Base-by-base conservation (phyloP, 345 rosid genomes). In the Linum trigynum region DNA sequence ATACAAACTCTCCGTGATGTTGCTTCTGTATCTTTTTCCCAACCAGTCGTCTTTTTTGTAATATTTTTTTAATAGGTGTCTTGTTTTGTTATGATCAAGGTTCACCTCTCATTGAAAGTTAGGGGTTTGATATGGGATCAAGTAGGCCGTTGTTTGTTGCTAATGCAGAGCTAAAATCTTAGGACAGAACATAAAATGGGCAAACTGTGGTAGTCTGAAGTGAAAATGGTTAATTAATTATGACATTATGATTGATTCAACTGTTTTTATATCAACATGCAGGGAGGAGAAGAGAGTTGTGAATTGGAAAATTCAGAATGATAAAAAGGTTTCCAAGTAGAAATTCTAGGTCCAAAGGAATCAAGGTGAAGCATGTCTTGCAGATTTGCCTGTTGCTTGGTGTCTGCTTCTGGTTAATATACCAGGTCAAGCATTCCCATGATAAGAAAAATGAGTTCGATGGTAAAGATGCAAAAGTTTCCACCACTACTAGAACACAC, bases 351-450 rank as follows among this genome's bases (percentile, higher is more conserved):
- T 83, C 96, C 16, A 90, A 70, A 71, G 85, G 96, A 23, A 69
- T 82, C 57, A 88, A 72, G 80, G 64, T 75, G 57, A 92, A 90
- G 75, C 85, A 81, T 80, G 78, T 83, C 55, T 71, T 92, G 67
- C 97, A 92, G 83, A 85, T 92, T 62, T 79, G 86, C 62, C 76
- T 92, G 69, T 69, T 90, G 70, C 81, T 92, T 62, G 90, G 88
- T 62, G 82, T 90, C 56, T 90, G 95, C 72, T 81, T 94, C 48
- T 90, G 96, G 97, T 70, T 90, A 74, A 76, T 90, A 70, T 90
- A 86, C 70, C 96, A 90, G 79, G 92, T 88, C n/a, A 90, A 94
- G 87, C 83, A 72, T 60, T 90, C 97, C 53, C 89, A 85, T 73
- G 97, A 88, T 65, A 94, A 85, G 84, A 94, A 86, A 72, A 83